Evolutionary conservation across 2,329 filamentous ascomycete species (phyloP).

Genomic region (Talaromyces funiculosus): DNA sequence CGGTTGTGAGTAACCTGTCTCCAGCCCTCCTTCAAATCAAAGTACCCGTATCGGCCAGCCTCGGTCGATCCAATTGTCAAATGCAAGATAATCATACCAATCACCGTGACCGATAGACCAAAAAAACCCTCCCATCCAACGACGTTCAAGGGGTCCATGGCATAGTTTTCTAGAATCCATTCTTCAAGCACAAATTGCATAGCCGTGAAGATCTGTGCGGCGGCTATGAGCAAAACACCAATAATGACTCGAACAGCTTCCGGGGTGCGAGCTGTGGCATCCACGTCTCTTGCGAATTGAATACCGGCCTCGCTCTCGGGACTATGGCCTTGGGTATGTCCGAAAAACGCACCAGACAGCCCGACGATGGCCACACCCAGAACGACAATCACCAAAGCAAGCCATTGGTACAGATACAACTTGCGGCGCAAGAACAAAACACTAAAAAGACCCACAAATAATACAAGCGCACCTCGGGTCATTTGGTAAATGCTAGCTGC

Average conservation of each 20-base stretch:
- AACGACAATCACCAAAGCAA: slow-evolving; percentile 79
- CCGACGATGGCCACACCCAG: slow-evolving; percentile 84
- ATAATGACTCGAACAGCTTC: slow-evolving; percentile 65
- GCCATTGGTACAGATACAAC: slow-evolving; percentile 85
- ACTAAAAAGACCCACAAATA: slow-evolving; percentile 94
- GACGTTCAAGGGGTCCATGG: slow-evolving; percentile 78
- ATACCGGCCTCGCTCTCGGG: slow-evolving; percentile 26
- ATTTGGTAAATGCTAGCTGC: slow-evolving; percentile 98
- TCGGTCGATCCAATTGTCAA: slow-evolving; percentile 68
- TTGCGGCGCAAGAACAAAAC: slow-evolving; percentile 80
- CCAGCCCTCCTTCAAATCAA: slow-evolving; percentile 83
- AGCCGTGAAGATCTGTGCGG: slow-evolving; percentile 93
- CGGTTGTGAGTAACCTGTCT: slow-evolving; percentile 69
- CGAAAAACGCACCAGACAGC: slow-evolving; percentile 76
- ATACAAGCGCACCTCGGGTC: slow-evolving; percentile 87
- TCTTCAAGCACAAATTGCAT: slow-evolving; percentile 96
- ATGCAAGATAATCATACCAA: slow-evolving; percentile 77
- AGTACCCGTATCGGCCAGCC: slow-evolving; percentile 72
- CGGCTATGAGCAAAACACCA: slow-evolving; percentile 84
- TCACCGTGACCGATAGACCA: slow-evolving; percentile 71
- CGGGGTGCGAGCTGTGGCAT: slow-evolving; percentile 44
- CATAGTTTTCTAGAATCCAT: slow-evolving; percentile 75
- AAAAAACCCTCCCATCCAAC: slow-evolving; percentile 97
- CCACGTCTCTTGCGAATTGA: slow-evolving; percentile 36
- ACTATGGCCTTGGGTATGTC: slow-evolving; percentile 52